Conservation (phyloP, 1,139 yeast species). For the Saccharomyces hybrid region DNA sequence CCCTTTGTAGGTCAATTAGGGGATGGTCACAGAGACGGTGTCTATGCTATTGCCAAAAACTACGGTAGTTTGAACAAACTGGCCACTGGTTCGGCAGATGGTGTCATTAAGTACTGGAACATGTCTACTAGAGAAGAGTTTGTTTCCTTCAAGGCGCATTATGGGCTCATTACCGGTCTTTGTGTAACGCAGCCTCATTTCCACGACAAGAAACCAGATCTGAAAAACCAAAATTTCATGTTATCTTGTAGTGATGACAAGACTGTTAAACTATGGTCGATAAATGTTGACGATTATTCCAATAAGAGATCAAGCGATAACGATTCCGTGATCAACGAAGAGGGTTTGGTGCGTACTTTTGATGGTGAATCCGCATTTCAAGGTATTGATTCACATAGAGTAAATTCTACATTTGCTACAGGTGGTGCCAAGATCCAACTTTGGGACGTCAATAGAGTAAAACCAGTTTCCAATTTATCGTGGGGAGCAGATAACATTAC, state of each 20-base stretch:
- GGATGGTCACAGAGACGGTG: slow-evolving; percentile 90
- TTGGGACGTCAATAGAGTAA: slow-evolving; percentile 80
- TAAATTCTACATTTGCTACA: slow-evolving; percentile 70
- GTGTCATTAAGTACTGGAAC: slow-evolving; percentile 91
- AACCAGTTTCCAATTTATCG: slow-evolving; percentile 66
- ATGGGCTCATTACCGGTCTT: slow-evolving; percentile 82
- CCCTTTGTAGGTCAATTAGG: slow-evolving; percentile 96
- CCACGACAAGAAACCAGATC: slow-evolving; percentile 15
- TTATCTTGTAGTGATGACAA: slow-evolving; percentile 90
- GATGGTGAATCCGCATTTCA: slow-evolving; percentile 79
- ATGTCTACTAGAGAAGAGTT: slow-evolving; percentile 62
- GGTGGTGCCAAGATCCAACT: slow-evolving; percentile 85
- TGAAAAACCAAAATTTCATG: slow-evolving; percentile 50
- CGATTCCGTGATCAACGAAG: slow-evolving; percentile 19
- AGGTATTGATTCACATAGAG: slow-evolving; percentile 78
- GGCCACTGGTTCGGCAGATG: slow-evolving; percentile 94
- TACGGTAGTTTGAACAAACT: slow-evolving; percentile 59
- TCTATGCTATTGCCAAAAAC: slow-evolving; percentile 82
- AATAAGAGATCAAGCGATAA: slow-evolving; percentile 24
- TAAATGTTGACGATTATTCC: slow-evolving; percentile 37
- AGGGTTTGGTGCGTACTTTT: slow-evolving; percentile 64
- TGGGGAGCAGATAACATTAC: slow-evolving; percentile 96
- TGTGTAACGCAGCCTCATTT: slow-evolving; percentile 40
- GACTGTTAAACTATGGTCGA: slow-evolving; percentile 77
- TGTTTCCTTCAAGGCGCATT: slow-evolving; percentile 78